A percentile compares a stretch with the other conserved stretches of the same genome.
phyloP scores from a whole-genome alignment of 2,329 filamentous ascomycete species.

The Ceratocystis harringtonii region DNA sequence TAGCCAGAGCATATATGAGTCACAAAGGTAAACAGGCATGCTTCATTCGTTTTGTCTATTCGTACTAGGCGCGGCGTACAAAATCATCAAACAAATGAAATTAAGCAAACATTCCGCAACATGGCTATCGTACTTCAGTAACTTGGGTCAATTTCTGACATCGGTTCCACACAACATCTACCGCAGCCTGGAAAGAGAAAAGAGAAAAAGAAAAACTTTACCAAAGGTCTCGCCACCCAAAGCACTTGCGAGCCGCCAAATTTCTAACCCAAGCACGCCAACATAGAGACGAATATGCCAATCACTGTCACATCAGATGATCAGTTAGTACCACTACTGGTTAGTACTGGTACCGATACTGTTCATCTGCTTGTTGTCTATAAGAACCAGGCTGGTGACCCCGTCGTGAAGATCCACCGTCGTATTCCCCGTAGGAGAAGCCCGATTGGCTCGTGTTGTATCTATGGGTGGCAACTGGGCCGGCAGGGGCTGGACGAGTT shows the following conservation, averaged over 20 bases:
- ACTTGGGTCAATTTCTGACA: neutral
- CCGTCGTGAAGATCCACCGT: conserved; percentile 5
- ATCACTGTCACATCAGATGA: neutral
- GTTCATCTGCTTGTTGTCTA: conserved; percentile 12
- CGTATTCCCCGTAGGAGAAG: conserved; percentile 28
- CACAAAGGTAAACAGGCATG: neutral
- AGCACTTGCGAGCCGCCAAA: neutral
- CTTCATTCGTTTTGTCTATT: too few relatives aligned
- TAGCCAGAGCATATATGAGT: too few relatives aligned
- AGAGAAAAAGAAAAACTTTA: neutral
- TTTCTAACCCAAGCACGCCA: neutral
- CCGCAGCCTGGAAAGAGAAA: neutral
- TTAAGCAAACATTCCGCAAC: neutral
- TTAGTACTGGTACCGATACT: conserved; percentile 14
- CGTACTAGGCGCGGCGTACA: neutral
- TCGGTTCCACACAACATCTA: neutral
- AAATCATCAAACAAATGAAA: neutral
- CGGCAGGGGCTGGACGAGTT: conserved; percentile 21
- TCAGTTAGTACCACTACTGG: neutral
- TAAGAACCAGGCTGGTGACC: conserved; percentile 1
- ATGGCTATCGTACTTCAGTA: neutral
- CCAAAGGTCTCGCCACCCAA: neutral
- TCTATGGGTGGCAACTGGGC: conserved; percentile 30
- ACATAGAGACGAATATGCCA: neutral
- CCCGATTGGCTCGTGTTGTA: conserved; percentile 33